These are phyloP conservation scores for Ascochyta rabiei DNA, from an alignment of 2,329 filamentous ascomycete species.

Conservation along the genomic window DNA sequence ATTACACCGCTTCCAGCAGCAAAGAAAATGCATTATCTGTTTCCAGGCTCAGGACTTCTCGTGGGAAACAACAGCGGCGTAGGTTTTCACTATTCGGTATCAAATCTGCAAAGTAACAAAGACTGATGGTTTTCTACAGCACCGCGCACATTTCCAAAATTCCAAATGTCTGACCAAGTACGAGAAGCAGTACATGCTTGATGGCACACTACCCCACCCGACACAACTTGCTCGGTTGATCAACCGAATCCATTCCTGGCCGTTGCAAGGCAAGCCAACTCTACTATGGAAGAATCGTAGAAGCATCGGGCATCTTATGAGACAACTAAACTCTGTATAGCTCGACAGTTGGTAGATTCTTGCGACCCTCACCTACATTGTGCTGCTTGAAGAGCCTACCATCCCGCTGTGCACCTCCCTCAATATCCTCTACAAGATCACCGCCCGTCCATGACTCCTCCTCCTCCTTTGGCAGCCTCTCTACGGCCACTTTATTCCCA, in stretches of 20 bases:
- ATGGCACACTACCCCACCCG: slow-evolving; percentile 19
- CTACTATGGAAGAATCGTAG: background rate
- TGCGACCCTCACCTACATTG: background rate
- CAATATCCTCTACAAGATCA: background rate
- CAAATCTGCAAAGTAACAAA: background rate
- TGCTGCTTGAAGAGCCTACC: background rate
- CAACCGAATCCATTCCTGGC: slow-evolving; percentile 23
- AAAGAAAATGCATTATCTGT: slow-evolving; percentile 40
- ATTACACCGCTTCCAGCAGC: slow-evolving; percentile 58
- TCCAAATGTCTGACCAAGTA: slow-evolving; percentile 14
- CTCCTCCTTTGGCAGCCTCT: background rate
- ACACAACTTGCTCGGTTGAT: slow-evolving; percentile 20
- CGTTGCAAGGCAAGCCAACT: background rate
- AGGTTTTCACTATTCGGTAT: slow-evolving; percentile 1
- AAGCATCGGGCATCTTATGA: background rate
- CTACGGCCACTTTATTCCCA: background rate
- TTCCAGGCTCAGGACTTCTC: slow-evolving; percentile 50
- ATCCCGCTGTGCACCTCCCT: background rate
- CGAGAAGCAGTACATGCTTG: slow-evolving; percentile 22
- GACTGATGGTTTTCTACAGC: slow-evolving; percentile 7
- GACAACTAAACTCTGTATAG: background rate
- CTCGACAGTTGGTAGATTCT: background rate
- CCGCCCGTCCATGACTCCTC: no score
- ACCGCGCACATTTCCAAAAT: slow-evolving; percentile 20
- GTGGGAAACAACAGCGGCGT: slow-evolving; percentile 43